Conservation (phyloP, 331 rosid species). For the Malus hybrid region DNA sequence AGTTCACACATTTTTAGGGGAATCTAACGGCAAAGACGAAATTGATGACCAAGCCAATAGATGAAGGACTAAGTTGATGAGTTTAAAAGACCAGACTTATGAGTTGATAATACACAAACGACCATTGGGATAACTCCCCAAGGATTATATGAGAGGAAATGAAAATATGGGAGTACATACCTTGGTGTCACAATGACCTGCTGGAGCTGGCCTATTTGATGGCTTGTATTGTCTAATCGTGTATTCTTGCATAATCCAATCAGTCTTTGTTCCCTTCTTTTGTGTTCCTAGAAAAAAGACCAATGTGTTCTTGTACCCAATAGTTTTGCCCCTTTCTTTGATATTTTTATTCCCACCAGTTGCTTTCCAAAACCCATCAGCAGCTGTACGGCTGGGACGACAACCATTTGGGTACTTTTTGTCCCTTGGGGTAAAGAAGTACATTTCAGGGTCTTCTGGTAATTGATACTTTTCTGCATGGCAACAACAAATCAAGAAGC, state of each 20-base stretch:
- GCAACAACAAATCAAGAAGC: neutral
- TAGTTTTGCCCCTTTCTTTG: neutral
- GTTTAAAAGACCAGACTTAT: too few relatives aligned
- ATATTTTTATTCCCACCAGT: neutral
- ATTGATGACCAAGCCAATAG: too few relatives aligned
- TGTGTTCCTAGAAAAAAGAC: slow-evolving; percentile 36
- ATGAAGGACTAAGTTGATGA: too few relatives aligned
- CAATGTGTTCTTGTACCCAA: slow-evolving; percentile 18
- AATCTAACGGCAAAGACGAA: too few relatives aligned
- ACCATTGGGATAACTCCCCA: too few relatives aligned
- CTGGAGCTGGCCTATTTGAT: neutral
- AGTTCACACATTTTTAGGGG: too few relatives aligned
- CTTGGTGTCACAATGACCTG: neutral
- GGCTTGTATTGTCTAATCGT: neutral
- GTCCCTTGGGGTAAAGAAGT: slow-evolving; percentile 2
- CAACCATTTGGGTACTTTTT: slow-evolving; percentile 1
- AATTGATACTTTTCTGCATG: neutral
- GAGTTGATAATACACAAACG: too few relatives aligned
- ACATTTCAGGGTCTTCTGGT: neutral
- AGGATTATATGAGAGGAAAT: too few relatives aligned
- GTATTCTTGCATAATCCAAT: slow-evolving; percentile 63
- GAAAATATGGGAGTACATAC: too few relatives aligned
- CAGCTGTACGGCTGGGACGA: neutral
- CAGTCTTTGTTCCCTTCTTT: slow-evolving; percentile 31
- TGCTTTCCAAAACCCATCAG: slow-evolving; percentile 12